Conservation (phyloP, 2,329 filamentous ascomycete species). For the Venturia carpophila region DNA sequence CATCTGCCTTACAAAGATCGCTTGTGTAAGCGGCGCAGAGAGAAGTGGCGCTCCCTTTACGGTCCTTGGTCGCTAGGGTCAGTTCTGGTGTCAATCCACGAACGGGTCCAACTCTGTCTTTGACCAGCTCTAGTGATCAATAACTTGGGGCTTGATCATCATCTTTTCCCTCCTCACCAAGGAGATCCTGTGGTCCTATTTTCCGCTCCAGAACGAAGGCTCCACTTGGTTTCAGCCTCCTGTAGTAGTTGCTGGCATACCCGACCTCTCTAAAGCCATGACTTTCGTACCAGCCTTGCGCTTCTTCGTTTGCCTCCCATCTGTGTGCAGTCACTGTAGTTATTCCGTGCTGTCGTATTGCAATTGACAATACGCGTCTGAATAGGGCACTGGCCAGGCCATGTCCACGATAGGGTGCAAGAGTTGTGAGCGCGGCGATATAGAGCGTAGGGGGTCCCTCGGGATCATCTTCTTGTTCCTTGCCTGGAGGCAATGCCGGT, state of each 20-base stretch:
- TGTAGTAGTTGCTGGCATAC: constrained; percentile 51
- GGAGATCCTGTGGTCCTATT: constrained; percentile 16
- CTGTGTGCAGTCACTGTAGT: constrained; percentile 53
- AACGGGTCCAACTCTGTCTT: not conserved
- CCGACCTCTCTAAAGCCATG: constrained; percentile 48
- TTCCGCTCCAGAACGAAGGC: constrained; percentile 16
- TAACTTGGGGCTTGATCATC: no score
- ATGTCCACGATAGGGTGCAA: constrained; percentile 51
- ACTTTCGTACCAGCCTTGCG: constrained; percentile 51
- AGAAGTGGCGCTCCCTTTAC: not conserved
- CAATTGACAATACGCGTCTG: constrained; percentile 27
- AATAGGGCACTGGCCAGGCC: constrained; percentile 52
- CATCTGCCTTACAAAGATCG: not conserved
- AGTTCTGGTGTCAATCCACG: not conserved
- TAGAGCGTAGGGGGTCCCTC: constrained; percentile 41
- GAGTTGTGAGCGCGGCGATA: constrained; percentile 52
- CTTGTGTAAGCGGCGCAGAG: not conserved
- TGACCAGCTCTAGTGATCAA: not conserved
- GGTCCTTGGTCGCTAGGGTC: not conserved
- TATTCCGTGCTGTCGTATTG: constrained; percentile 41
- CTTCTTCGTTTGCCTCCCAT: constrained; percentile 55
- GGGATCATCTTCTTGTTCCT: constrained; percentile 1
- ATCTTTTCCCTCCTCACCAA: not conserved
- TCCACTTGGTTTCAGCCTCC: constrained; percentile 43
- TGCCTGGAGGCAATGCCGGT: constrained; percentile 16